These are phyloP conservation scores for Tympanopsis confertula DNA, from an alignment of 2,329 filamentous ascomycete genomes.

Conservation along the genomic window DNA sequence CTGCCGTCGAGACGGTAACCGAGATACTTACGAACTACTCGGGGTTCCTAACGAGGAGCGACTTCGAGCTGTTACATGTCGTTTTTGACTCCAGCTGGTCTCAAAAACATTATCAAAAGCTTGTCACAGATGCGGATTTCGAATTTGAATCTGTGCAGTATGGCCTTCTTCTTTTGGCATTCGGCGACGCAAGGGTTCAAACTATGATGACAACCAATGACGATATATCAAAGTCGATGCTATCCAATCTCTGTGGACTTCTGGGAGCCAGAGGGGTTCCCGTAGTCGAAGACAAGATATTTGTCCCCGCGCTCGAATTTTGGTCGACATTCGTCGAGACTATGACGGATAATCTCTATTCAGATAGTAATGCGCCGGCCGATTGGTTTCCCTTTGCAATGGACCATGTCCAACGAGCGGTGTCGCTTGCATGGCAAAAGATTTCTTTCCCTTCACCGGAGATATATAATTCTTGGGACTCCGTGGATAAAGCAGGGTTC, in stretches of 20 bases:
- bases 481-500: slow-evolving; percentile 55
- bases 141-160: slow-evolving; percentile 56
- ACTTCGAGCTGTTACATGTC: slow-evolving; percentile 44
- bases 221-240: slow-evolving; percentile 35
- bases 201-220: slow-evolving; percentile 42
- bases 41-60: slow-evolving; percentile 44
- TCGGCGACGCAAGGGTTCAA: slow-evolving; percentile 54
- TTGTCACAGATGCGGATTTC: slow-evolving; percentile 43
- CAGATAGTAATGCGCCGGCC: slow-evolving; percentile 30
- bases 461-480: slow-evolving; percentile 55
- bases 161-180: slow-evolving; percentile 55
- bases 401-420: slow-evolving; percentile 46
- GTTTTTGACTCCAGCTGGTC: slow-evolving; percentile 52
- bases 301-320: slow-evolving; percentile 65
- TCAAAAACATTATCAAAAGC: slow-evolving; percentile 36
- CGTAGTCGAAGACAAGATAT: slow-evolving; percentile 63
- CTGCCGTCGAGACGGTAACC: slow-evolving; percentile 50
- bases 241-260: slow-evolving; percentile 51
- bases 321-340: slow-evolving; percentile 69
- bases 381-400: slow-evolving; percentile 48
- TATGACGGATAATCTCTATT: slow-evolving; percentile 44
- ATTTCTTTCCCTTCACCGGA: slow-evolving; percentile 53
- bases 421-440: slow-evolving; percentile 58
- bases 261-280: slow-evolving; percentile 55
- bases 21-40: slow-evolving; percentile 56